phyloP scores from a whole-genome alignment of 345 rosid species.

The Gossypium raimondii region DNA sequence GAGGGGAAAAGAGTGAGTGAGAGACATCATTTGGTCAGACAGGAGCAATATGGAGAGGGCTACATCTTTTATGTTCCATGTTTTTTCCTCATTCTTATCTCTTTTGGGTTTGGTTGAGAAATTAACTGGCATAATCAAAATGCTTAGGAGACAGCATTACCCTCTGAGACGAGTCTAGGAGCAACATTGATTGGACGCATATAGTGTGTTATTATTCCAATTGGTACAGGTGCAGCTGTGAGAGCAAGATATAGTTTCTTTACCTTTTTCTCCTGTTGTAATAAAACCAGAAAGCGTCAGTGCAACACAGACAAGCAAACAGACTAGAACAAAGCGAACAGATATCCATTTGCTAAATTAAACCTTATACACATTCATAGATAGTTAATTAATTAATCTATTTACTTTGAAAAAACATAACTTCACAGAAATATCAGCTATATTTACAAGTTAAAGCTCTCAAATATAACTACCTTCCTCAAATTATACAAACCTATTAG shows the following conservation, averaged over 20 bases:
- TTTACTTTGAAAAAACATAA: not conserved
- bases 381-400: not conserved
- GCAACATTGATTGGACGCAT: slow-evolving; percentile 85
- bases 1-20: not conserved
- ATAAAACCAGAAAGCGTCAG: not conserved
- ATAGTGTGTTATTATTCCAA: slow-evolving; percentile 76
- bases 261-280: slow-evolving; percentile 61
- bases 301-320: not conserved
- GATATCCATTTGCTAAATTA: not conserved
- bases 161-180: slow-evolving; percentile 81
- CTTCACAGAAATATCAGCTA: not conserved
- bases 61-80: slow-evolving; percentile 2
- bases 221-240: slow-evolving; percentile 68
- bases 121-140: slow-evolving; percentile 1
- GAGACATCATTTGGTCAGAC: not conserved
- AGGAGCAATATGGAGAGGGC: not conserved
- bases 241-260: slow-evolving; percentile 90
- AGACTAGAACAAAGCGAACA: slow-evolving; percentile 4
- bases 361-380: not conserved
- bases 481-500: not conserved
- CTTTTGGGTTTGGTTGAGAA: not conserved
- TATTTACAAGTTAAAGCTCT: not conserved
- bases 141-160: slow-evolving; percentile 29
- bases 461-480: not conserved
- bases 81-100: not conserved